A percentile compares a stretch with the other conserved stretches of the same genome.
These are phyloP conservation scores for Leptographium wingfieldii DNA, from an alignment of 2,329 filamentous ascomycete species.

Conservation along the genomic window DNA sequence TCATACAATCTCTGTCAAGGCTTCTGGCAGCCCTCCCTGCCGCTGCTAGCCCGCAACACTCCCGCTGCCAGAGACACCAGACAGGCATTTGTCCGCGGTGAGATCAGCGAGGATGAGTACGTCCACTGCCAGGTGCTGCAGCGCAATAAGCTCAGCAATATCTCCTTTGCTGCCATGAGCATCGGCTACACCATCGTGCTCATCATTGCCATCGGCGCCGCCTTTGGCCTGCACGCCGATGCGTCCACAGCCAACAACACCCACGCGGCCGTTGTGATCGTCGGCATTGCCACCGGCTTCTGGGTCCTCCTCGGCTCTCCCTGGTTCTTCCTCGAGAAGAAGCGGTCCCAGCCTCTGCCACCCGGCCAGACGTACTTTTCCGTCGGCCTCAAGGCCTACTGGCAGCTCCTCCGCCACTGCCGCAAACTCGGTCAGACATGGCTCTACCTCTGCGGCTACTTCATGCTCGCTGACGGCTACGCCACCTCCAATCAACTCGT, in stretches of 20 bases:
- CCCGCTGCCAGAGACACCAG: neutral
- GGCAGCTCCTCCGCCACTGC: neutral
- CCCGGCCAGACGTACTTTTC: neutral
- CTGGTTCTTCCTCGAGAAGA: slow-evolving; percentile 2
- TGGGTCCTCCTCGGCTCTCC: slow-evolving; percentile 1
- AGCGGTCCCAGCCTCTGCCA: neutral
- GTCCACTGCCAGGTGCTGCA: neutral
- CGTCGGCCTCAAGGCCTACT: neutral
- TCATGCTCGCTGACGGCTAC: slow-evolving; percentile 1
- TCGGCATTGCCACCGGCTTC: slow-evolving; percentile 2
- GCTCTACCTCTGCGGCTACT: neutral
- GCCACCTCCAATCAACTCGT: slow-evolving; percentile 1
- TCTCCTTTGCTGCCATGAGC: slow-evolving; percentile 2
- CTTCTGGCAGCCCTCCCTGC: slow-evolving; percentile 1
- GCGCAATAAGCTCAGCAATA: slow-evolving; percentile 1
- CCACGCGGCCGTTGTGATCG: neutral
- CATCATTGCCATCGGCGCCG: slow-evolving; percentile 1
- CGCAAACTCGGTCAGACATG: neutral
- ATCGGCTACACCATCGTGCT: slow-evolving; percentile 1
- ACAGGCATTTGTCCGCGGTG: neutral
- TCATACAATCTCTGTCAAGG: slow-evolving; percentile 1
- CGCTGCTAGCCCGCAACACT: slow-evolving; percentile 1
- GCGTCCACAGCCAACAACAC: slow-evolving; percentile 1
- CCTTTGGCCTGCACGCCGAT: neutral
- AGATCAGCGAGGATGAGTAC: neutral